A percentile compares a stretch with the other conserved stretches of the same genome.
Conservation (phyloP, 225 moss, liverwort and hornwort genomes). For the Straminergon stramineum region DNA sequence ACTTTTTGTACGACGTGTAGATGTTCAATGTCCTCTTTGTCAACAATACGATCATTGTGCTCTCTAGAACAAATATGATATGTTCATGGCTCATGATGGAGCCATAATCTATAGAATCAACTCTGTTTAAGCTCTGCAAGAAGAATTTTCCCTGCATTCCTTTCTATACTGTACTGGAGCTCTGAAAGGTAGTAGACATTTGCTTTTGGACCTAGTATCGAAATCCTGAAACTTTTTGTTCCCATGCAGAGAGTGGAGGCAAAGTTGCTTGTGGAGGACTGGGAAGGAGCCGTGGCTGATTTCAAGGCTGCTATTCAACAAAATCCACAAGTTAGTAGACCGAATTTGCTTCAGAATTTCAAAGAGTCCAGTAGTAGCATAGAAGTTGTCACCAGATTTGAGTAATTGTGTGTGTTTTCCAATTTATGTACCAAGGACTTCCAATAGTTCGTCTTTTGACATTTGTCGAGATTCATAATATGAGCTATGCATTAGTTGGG, state of each 20-base stretch:
- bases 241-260: conserved; percentile 63
- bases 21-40: not conserved
- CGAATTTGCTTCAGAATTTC: not conserved
- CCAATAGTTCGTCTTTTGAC: not conserved
- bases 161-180: not conserved
- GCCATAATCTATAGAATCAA: not conserved
- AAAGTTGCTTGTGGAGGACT: conserved; percentile 75
- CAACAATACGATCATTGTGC: not conserved
- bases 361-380: not conserved
- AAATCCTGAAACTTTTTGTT: not conserved
- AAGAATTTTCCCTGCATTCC: not conserved
- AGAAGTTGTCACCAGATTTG: not conserved
- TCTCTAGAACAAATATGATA: not conserved
- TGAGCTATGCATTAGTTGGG: not conserved
- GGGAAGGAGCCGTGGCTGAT: conserved; percentile 84
- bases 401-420: not conserved
- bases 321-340: conserved; percentile 53
- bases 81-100: not conserved
- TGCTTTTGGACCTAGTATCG: not conserved
- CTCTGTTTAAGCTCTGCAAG: not conserved
- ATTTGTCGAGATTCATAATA: not conserved
- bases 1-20: not conserved
- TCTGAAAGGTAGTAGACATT: not conserved
- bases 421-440: not conserved
- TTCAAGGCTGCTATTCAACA: conserved; percentile 66